Base-by-base conservation (phyloP, 2,329 filamentous ascomycete genomes). In the Pseudogymnoascus sp. region DNA sequence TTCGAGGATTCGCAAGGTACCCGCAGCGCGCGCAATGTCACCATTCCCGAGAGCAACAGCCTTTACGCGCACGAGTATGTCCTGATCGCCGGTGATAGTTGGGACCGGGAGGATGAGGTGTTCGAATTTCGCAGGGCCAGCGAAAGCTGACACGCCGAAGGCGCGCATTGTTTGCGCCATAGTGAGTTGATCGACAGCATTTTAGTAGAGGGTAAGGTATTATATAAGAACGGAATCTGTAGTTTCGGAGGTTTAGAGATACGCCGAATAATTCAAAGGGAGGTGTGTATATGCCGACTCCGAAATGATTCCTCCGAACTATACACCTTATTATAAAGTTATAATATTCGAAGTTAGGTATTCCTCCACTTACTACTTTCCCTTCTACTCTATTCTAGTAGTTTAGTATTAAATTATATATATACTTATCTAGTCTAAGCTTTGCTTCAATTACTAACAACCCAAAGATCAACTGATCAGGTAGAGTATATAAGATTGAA, bases 1-100 rank as follows among this genome's bases (percentile, higher is more conserved):
- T 64, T 77, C 65, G 62, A 74, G 71, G 25, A 74, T 66, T 5
- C 65, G 63, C 36, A 72, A 72, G 36, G 72, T 68, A 5, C 39
- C 39, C 4, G 39, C 15, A 8, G 39, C 39, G 17, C 39, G 39
- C 0, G 6, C 9, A 6, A 42, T 13, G 39, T 42, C 39, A 25
- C 6, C 5, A 7, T 2, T 4, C 7, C 17, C 39, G 39, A 42
- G 15, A 21, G 39, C 10, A 21, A 12, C 17, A 2, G 39, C 17
- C 3, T 42, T 42, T 5, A 42, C 17, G 6, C 39, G 39, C 39
- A 42, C 39, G 39, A 42, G 39, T 9, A 42, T 42, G 39, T 42
- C 39, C 5, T 42, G 9, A 12, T 12, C 17, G 39, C 39, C 17
- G 10, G 39, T 25, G 39, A 42, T 42, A 17, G 39, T 21, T 3